Evolutionary conservation across 163 green algal species (phyloP), one percentile per base, ranked within the genome.

Genomic region (Chloromonas sp.): DNA sequence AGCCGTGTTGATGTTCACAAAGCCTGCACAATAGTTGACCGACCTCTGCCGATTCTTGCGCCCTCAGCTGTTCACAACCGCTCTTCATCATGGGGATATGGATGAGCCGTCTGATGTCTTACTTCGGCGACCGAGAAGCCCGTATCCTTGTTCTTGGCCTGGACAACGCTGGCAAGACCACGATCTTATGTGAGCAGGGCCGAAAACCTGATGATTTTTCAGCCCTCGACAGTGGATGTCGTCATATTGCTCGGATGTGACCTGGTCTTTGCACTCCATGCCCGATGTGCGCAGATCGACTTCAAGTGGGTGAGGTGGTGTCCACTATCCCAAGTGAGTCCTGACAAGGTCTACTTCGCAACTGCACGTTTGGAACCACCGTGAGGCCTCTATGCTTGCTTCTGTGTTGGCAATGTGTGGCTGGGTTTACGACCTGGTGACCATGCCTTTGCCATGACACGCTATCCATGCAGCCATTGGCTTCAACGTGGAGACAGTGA

Each of bases 401-500:
- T 36, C 36, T 71, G 11, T 77, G 70, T 61, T 15, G 13, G 1
- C 15, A 14, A 61, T 83, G 11, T 78, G 78, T 15, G 36, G 36
- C 36, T 36, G 36, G 36, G 36, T 36, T 36, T 36, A 36, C 36
- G 36, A 36, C 36, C 36, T 36, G 36, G 36, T 36, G 36, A 36
- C 36, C 36, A 36, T 36, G 36, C 36, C 36, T 36, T 36, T 36
- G 36, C 36, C 36, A 36, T 36, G 36, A 36, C 74, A 81, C 14
- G 2, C 2, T 5, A 60, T 2, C 74, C 15, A 15, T 82, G 66
- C 92, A 97, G 95, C 95, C 13, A 98, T 98, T 83, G 97, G 97
- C 2, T 99, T 99, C 92, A 99, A 99, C 85, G 97, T 99, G 58
- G 97, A 99, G 90, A 99, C 97, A 36, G 97, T 99, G 36, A 95